Percentiles rank a stretch among this genome's conserved stretches.
phyloP scores from a whole-genome alignment of 805 yeast species.

The Candida succiphila region DNA sequence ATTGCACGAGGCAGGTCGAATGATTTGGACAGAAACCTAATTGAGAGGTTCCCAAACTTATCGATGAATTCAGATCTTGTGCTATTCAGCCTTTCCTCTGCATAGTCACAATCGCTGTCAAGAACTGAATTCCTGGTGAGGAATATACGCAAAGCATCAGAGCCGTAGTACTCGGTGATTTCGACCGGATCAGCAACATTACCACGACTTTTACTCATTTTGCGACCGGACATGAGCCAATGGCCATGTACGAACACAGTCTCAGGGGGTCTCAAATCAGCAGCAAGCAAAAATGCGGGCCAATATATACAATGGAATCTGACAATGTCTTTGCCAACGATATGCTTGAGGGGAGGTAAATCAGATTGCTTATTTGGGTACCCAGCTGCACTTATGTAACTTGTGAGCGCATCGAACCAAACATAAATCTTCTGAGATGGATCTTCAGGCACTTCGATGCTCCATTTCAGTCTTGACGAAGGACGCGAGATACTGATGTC shows the following conservation, averaged over 20 bases:
- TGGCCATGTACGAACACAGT: slow-evolving; percentile 86
- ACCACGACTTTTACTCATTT: slow-evolving; percentile 90
- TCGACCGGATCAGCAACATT: slow-evolving; percentile 88
- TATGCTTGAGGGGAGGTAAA: slow-evolving; percentile 40
- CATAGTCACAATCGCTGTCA: slow-evolving; percentile 71
- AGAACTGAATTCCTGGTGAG: slow-evolving; percentile 68
- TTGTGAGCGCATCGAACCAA: slow-evolving; percentile 92
- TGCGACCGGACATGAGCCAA: slow-evolving; percentile 83
- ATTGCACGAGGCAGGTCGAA: slow-evolving; percentile 47
- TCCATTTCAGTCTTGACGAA: slow-evolving; percentile 71
- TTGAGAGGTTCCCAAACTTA: slow-evolving; percentile 72
- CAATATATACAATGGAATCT: slow-evolving; percentile 88
- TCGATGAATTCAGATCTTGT: slow-evolving; percentile 63
- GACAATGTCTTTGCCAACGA: slow-evolving; percentile 86
- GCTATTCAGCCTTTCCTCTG: slow-evolving; percentile 40
- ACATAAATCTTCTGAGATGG: slow-evolving; percentile 76
- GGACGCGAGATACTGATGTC: slow-evolving; percentile 92
- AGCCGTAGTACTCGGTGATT: slow-evolving; percentile 52
- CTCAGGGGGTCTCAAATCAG: slow-evolving; percentile 57
- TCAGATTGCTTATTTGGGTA: slow-evolving; percentile 28
- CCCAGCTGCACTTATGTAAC: slow-evolving; percentile 66
- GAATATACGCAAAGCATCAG: slow-evolving; percentile 68
- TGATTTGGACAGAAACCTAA: slow-evolving; percentile 63
- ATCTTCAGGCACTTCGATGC: slow-evolving; percentile 80
- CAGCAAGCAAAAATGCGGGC: slow-evolving; percentile 89